Conservation (phyloP, 495 filamentous ascomycete species). For the Xylaria scruposa region DNA sequence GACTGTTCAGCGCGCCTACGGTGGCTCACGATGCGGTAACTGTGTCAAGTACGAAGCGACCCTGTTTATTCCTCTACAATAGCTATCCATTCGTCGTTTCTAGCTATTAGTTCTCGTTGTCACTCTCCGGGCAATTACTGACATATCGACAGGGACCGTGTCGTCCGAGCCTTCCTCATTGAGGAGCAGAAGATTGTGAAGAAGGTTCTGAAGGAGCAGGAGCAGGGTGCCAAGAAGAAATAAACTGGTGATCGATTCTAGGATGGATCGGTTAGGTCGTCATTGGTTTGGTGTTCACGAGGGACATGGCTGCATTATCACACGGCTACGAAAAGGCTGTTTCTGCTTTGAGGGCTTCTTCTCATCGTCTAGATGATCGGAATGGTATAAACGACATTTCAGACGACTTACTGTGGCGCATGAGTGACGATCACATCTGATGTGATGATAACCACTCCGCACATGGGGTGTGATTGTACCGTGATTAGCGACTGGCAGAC, state of each 20-base stretch:
- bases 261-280: slow-evolving; percentile 47
- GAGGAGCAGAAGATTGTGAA: slow-evolving; percentile 99
- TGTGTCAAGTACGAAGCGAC: slow-evolving; percentile 64
- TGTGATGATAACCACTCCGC: background rate
- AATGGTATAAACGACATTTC: slow-evolving; percentile 43
- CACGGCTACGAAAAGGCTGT: slow-evolving; percentile 48
- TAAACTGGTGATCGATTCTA: slow-evolving; percentile 44
- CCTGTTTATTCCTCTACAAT: background rate
- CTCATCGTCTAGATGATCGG: slow-evolving; percentile 46
- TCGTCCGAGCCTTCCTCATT: slow-evolving; percentile 97
- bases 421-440: slow-evolving; percentile 19
- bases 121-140: slow-evolving; percentile 2
- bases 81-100: background rate
- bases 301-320: slow-evolving; percentile 56
- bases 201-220: slow-evolving; percentile 95
- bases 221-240: slow-evolving; percentile 78
- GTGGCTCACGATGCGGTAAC: slow-evolving; percentile 96
- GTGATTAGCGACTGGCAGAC: slow-evolving; percentile 10
- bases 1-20: slow-evolving; percentile 97
- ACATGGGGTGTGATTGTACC: slow-evolving; percentile 16
- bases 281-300: slow-evolving; percentile 60
- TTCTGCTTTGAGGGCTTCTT: slow-evolving; percentile 57
- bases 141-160: slow-evolving; percentile 72
- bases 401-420: slow-evolving; percentile 28
- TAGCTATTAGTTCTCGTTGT: background rate